Evolutionary conservation across 1,284 basidiomycete genomes (phyloP), one percentile per base, ranked within the genome.

Genomic region (Leccinum laetum): DNA sequence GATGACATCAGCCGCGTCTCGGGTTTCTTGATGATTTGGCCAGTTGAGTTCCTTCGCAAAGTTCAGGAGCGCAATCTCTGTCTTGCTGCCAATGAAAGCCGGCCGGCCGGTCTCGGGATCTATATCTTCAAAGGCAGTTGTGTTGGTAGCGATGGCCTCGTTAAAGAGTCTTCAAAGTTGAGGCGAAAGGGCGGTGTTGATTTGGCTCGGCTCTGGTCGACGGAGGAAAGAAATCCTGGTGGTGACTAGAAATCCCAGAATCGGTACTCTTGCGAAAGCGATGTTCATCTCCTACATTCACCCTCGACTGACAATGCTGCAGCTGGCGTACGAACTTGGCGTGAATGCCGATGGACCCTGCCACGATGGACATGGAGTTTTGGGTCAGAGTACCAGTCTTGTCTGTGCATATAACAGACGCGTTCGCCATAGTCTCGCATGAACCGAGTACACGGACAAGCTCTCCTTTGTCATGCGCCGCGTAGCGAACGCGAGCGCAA

Each of bases 361-460:
- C 96, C 61, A 99, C 97, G 71, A 99, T 92, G 16, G 90, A 88
- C 97, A 99, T 99, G 73, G 83, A 84, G 81, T 99, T 99, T 75
- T 95, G 92, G 0, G 97, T 99, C 29, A 96, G 88, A 7, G 95
- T 93, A 59, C 94, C 94, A 1, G 96, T 97, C 82, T 98, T 98
- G 83, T 98, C 95, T 21, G 96, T 98, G 80, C 96, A 98, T 32
- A 98, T 87, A 67, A 98, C 96, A 24, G 92, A 97, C 13, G 96
- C 94, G 75, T 99, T 98, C 39, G 94, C 97, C 96, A 99, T 99
- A 7, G 95, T 99, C 82, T 99, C 97, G 79, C 97, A 99, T 29
- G 95, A 95, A 13, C 95, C 93, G 41, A 99, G 87, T 3, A 99
- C 92, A 69, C 97, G 95, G 18, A 99, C 97, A 58, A 99, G 67